phyloP scores from a whole-genome alignment of 1,284 basidiomycete species.

The Mycena sp. region DNA sequence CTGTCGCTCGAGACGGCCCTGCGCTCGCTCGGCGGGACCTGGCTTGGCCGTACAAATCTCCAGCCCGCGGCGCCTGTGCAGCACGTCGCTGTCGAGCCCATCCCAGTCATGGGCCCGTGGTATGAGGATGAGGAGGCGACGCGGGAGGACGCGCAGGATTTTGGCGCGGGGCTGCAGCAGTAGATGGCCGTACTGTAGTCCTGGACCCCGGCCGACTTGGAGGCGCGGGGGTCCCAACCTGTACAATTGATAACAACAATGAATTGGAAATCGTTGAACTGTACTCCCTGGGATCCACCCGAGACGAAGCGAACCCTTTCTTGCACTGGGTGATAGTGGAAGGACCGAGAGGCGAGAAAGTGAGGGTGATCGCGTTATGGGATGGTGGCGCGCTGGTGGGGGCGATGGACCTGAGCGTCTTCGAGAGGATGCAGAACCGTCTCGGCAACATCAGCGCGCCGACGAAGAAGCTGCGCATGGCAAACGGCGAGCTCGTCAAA shows the following conservation, averaged over 20 bases:
- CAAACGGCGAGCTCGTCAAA: conserved; percentile 3
- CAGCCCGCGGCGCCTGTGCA: not conserved
- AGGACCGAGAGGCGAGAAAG: conserved; percentile 10
- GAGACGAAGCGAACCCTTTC: not conserved
- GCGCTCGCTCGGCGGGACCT: too few species aligned
- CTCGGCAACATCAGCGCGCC: not conserved
- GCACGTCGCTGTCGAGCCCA: not conserved
- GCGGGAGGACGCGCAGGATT: not conserved
- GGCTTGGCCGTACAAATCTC: too few species aligned
- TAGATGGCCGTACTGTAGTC: not conserved
- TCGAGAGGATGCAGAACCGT: not conserved
- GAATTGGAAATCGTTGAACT: conserved; percentile 12
- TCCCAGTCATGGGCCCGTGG: not conserved
- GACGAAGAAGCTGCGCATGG: conserved; percentile 18
- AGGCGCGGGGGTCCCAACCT: not conserved
- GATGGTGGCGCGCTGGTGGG: conserved; percentile 19
- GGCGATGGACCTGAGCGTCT: conserved; percentile 6
- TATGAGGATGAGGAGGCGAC: not conserved
- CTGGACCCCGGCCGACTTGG: conserved; percentile 3
- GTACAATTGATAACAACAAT: not conserved
- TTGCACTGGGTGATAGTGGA: not conserved
- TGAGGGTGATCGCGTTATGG: not conserved
- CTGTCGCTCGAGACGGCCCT: too few species aligned
- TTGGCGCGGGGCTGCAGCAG: not conserved
- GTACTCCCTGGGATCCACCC: conserved; percentile 4